phyloP scores from a whole-genome alignment of 257 asterid genomes.

The Scutellaria minor region DNA sequence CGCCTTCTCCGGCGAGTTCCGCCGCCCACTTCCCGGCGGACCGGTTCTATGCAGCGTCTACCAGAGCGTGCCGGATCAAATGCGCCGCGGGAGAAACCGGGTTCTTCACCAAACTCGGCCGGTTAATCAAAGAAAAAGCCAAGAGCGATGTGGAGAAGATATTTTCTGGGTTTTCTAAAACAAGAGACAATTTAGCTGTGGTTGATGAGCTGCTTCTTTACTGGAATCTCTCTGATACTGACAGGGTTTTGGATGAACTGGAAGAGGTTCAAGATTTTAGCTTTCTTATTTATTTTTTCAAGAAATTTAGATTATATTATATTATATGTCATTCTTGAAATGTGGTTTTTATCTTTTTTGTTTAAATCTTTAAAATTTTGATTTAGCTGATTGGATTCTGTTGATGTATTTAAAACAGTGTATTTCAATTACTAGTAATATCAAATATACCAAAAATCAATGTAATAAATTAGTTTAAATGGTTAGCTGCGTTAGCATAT shows the following conservation, averaged over 20 bases:
- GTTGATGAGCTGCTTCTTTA: constrained; percentile 88
- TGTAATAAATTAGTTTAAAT: not conserved
- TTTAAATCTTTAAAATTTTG: not conserved
- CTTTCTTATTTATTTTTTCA: not conserved
- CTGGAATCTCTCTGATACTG: constrained; percentile 96
- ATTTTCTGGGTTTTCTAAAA: constrained; percentile 88
- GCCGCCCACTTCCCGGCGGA: constrained; percentile 38
- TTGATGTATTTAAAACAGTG: not conserved
- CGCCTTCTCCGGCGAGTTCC: constrained; percentile 38
- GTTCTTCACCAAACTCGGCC: constrained; percentile 86
- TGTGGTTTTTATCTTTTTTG: not conserved
- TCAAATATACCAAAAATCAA: not conserved
- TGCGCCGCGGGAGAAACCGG: constrained; percentile 83
- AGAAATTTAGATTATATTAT: not conserved
- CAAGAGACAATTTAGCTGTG: constrained; percentile 87
- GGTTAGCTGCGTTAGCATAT: not conserved
- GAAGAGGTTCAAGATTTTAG: constrained; percentile 72
- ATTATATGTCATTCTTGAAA: not conserved
- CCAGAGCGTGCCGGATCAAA: constrained; percentile 52
- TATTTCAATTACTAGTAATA: not conserved
- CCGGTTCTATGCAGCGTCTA: constrained; percentile 14
- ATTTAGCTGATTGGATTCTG: not conserved
- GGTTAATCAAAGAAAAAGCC: constrained; percentile 90
- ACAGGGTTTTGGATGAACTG: constrained; percentile 82
- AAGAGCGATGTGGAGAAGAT: constrained; percentile 87